Conservation (phyloP, 176 grass and related monocot species). For the Oropetium thomaeum region DNA sequence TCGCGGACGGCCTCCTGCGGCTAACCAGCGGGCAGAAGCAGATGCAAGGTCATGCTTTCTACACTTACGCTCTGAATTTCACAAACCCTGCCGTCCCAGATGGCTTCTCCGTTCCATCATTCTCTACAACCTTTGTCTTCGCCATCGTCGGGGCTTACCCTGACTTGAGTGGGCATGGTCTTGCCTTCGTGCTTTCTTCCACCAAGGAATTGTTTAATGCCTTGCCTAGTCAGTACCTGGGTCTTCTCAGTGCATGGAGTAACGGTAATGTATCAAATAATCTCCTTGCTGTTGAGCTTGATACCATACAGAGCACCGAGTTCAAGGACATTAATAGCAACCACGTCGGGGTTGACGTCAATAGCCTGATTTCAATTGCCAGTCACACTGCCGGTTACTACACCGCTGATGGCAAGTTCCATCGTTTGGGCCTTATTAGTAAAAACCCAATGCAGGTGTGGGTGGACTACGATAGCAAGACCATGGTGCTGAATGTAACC, state of each 20-base stretch:
- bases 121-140: slow-evolving; percentile 47
- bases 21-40: slow-evolving; percentile 21
- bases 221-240: background rate
- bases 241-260: background rate
- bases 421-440: background rate
- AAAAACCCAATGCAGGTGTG: slow-evolving; percentile 24
- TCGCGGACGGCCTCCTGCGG: slow-evolving; percentile 19
- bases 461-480: slow-evolving; percentile 32
- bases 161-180: background rate
- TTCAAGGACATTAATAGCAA: slow-evolving; percentile 19
- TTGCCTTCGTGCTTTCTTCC: slow-evolving; percentile 40
- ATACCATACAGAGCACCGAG: background rate
- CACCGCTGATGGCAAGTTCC: background rate
- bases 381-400: slow-evolving; percentile 22
- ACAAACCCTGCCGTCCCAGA: background rate
- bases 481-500: slow-evolving; percentile 9
- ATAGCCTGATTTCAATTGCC: slow-evolving; percentile 3
- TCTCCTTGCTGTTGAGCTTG: slow-evolving; percentile 31
- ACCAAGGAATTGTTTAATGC: background rate
- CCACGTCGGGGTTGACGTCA: slow-evolving; percentile 38
- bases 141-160: background rate
- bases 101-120: slow-evolving; percentile 16
- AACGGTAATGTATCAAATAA: background rate
- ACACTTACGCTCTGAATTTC: slow-evolving; percentile 22
- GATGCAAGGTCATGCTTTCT: slow-evolving; percentile 33